Conservation (phyloP, 768 basidiomycete species). For the Macrolepiota fuliginosa region DNA sequence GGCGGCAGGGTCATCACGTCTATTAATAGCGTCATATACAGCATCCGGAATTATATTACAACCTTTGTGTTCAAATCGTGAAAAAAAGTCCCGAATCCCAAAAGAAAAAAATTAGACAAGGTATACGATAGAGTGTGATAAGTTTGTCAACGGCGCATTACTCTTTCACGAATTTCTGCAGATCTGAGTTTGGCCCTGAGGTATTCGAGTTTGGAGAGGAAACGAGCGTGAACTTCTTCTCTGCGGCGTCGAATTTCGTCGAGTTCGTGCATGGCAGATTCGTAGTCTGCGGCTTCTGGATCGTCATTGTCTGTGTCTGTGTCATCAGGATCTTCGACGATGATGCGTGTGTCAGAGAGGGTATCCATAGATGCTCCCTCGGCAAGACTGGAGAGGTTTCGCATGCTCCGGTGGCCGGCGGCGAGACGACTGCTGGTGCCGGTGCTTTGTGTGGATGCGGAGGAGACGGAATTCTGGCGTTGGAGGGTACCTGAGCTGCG, state of each 20-base stretch:
- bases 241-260: slow-evolving; percentile 61
- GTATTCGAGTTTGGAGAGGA: slow-evolving; percentile 70
- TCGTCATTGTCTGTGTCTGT: slow-evolving; percentile 32
- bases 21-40: slow-evolving; percentile 7
- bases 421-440: slow-evolving; percentile 8
- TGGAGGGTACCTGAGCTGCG: slow-evolving; percentile 25
- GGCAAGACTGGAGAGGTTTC: slow-evolving; percentile 31
- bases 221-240: slow-evolving; percentile 65
- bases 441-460: slow-evolving; percentile 48
- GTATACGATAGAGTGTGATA: neutral
- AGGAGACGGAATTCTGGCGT: slow-evolving; percentile 51
- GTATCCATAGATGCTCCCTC: slow-evolving; percentile 18
- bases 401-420: slow-evolving; percentile 37
- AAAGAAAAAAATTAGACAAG: neutral
- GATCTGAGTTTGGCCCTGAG: slow-evolving; percentile 73
- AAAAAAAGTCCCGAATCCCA: neutral
- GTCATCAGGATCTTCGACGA: slow-evolving; percentile 13
- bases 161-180: slow-evolving; percentile 61
- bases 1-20: neutral
- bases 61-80: neutral
- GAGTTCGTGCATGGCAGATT: slow-evolving; percentile 33
- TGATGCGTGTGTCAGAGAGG: slow-evolving; percentile 14
- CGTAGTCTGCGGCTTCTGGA: slow-evolving; percentile 24
- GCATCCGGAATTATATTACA: neutral
- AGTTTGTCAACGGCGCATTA: slow-evolving; percentile 32